phyloP scores from a whole-genome alignment of 2,329 filamentous ascomycete species.

The Biscogniauxia sp. region DNA sequence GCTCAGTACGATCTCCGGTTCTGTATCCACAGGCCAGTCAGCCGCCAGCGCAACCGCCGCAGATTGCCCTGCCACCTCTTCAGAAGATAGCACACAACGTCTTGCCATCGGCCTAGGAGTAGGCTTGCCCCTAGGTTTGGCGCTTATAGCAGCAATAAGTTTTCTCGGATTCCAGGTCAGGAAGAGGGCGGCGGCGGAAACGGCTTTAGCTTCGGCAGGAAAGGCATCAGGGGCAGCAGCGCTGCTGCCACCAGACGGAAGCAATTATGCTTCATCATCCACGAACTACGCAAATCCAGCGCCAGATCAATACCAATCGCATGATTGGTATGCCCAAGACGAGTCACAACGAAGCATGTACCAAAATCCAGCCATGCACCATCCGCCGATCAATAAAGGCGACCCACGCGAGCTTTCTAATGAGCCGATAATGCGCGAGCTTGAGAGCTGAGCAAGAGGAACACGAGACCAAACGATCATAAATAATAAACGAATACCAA shows the following conservation, averaged over 20 bases:
- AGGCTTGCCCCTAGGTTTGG: neutral
- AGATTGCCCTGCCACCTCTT: neutral
- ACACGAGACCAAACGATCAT: no score
- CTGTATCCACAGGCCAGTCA: neutral
- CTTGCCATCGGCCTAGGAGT: neutral
- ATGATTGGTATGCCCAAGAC: neutral
- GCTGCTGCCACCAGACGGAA: neutral
- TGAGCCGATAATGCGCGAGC: neutral
- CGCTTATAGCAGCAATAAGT: neutral
- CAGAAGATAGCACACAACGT: neutral
- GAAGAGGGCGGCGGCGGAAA: neutral
- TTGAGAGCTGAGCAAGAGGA: neutral
- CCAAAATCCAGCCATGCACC: neutral
- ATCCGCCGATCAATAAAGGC: neutral
- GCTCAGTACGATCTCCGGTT: neutral
- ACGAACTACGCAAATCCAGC: neutral
- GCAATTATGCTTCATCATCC: neutral
- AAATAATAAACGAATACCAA: no score
- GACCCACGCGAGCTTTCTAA: neutral
- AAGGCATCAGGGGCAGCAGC: neutral
- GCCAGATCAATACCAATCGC: neutral
- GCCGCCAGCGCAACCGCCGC: slow-evolving; percentile 8
- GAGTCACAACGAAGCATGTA: neutral
- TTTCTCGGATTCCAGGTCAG: neutral
- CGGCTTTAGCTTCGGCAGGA: neutral